These are phyloP conservation scores for Suhomyces wounanorum DNA, from an alignment of 1,139 yeast genomes.

Conservation along the genomic window DNA sequence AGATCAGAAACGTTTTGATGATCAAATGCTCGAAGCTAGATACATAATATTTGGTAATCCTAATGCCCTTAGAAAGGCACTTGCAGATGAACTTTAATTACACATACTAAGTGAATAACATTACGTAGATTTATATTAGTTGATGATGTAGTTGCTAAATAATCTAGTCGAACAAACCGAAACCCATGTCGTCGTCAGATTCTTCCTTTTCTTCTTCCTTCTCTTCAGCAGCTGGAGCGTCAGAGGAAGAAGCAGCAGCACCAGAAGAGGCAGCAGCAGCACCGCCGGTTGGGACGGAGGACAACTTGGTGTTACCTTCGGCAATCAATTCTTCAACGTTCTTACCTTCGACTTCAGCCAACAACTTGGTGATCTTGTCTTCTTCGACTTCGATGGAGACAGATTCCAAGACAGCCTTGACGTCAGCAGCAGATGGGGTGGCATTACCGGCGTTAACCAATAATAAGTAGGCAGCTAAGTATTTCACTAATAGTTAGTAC, in stretches of 20 bases:
- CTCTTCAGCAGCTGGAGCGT: slow-evolving; percentile 70
- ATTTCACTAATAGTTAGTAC: slow-evolving; percentile 47
- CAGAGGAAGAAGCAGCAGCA: slow-evolving; percentile 68
- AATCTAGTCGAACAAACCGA: slow-evolving; percentile 54
- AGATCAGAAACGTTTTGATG: slow-evolving; percentile 41
- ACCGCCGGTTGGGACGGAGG: slow-evolving; percentile 97
- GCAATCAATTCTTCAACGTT: slow-evolving; percentile 88
- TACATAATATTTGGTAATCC: slow-evolving; percentile 82
- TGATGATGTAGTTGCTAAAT: slow-evolving; percentile 7
- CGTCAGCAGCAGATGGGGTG: slow-evolving; percentile 89
- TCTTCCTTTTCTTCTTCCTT: slow-evolving; percentile 64
- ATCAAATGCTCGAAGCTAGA: slow-evolving; percentile 56
- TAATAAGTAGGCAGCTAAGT: slow-evolving; percentile 70
- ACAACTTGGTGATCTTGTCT: slow-evolving; percentile 79
- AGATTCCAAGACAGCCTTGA: slow-evolving; percentile 84
- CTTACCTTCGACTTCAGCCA: slow-evolving; percentile 95
- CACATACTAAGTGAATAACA: not conserved
- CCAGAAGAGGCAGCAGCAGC: slow-evolving; percentile 79
- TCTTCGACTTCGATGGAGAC: slow-evolving; percentile 97
- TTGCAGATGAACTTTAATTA: slow-evolving; percentile 52
- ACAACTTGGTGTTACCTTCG: slow-evolving; percentile 93
- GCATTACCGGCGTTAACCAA: slow-evolving; percentile 68
- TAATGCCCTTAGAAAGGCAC: slow-evolving; percentile 61
- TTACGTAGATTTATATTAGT: slow-evolving; percentile 15
- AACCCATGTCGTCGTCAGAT: slow-evolving; percentile 52